Evolutionary conservation across 2,329 filamentous ascomycete genomes (phyloP).

Genomic region (Aspergillus tubingensis): DNA sequence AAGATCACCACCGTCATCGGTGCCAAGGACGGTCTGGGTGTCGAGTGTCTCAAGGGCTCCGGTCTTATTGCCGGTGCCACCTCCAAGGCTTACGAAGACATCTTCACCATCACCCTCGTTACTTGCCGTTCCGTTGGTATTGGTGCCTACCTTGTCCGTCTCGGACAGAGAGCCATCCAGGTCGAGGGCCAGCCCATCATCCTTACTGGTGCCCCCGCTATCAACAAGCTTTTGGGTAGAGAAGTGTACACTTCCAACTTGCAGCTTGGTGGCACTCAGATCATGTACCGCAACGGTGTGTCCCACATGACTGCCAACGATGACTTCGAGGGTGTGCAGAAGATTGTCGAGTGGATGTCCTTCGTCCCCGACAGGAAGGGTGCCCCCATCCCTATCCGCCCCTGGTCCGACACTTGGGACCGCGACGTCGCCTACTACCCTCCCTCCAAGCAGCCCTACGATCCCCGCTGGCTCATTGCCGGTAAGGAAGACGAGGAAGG

Average conservation of each 20-base stretch:
- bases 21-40: conserved; percentile 92
- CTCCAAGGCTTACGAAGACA: conserved; percentile 95
- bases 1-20: conserved; percentile 94
- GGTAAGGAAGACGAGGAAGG: conserved; percentile 82
- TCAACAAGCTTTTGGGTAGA: conserved; percentile 97
- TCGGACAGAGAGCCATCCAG: conserved; percentile 97
- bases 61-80: conserved; percentile 98
- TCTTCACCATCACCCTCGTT: conserved; percentile 96
- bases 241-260: conserved; percentile 99
- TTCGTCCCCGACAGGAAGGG: conserved; percentile 96
- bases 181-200: conserved; percentile 99
- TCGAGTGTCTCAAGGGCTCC: conserved; percentile 94
- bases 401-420: conserved; percentile 84
- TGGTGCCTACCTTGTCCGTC: conserved; percentile 95
- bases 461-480: conserved; percentile 89
- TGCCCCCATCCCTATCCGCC: conserved; percentile 87
- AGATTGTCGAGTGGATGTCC: conserved; percentile 98
- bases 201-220: conserved; percentile 90
- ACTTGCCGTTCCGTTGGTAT: conserved; percentile 99
- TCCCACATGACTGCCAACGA: conserved; percentile 98
- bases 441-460: conserved; percentile 80
- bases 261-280: conserved; percentile 99
- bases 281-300: conserved; percentile 99
- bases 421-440: conserved; percentile 83
- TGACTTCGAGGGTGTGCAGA: conserved; percentile 95